A percentile compares a stretch with the other conserved stretches of the same genome.
These are phyloP conservation scores for Sclerotinia glacialis DNA, from an alignment of 2,329 filamentous ascomycete genomes.

Conservation along the genomic window DNA sequence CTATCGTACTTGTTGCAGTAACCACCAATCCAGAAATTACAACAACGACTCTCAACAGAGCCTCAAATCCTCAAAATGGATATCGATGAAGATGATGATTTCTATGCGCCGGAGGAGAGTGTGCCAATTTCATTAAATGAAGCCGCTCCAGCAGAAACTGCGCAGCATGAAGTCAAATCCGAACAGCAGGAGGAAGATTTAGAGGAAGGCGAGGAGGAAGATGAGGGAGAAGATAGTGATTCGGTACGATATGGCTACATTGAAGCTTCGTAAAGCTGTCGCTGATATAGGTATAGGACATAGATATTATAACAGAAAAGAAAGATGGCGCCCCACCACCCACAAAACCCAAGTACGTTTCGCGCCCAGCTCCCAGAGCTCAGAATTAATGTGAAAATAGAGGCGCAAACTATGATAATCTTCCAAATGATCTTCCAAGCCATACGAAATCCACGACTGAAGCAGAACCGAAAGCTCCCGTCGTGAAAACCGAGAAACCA, in stretches of 20 bases:
- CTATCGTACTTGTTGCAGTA: background rate
- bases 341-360: conserved; percentile 44
- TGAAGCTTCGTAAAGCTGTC: background rate
- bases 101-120: conserved; percentile 61
- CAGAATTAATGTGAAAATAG: conserved; percentile 24
- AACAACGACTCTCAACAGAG: conserved; percentile 11
- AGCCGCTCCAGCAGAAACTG: conserved; percentile 30
- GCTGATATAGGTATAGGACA: conserved; percentile 48
- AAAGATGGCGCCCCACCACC: conserved; percentile 61
- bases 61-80: conserved; percentile 51
- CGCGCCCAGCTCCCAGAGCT: conserved; percentile 3
- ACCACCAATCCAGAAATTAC: conserved; percentile 7
- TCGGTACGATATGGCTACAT: conserved; percentile 46
- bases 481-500: conserved; percentile 48
- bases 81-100: conserved; percentile 66
- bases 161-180: conserved; percentile 34
- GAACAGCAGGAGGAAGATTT: conserved; percentile 52
- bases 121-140: conserved; percentile 35
- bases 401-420: conserved; percentile 42
- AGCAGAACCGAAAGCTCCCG: conserved; percentile 46
- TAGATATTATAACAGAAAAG: conserved; percentile 66
- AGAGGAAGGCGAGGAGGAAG: conserved; percentile 63
- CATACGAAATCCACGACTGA: conserved; percentile 50
- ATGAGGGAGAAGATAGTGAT: conserved; percentile 56
- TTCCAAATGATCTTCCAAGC: conserved; percentile 2